Percentiles rank a stretch among this genome's conserved stretches.
phyloP scores from a whole-genome alignment of 1,284 basidiomycete species.

The Austroboletus niveus region DNA sequence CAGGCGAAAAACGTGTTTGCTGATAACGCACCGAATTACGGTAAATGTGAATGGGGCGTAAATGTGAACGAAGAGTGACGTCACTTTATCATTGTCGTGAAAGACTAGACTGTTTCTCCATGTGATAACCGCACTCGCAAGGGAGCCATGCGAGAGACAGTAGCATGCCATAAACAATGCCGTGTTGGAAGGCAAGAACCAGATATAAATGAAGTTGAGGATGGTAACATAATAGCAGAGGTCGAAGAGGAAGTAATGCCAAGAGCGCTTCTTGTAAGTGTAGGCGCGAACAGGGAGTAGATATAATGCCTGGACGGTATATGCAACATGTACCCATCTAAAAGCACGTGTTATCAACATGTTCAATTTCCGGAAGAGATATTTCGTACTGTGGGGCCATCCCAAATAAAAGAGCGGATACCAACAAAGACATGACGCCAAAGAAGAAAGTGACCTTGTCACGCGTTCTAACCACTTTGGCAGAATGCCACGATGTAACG shows the following conservation, averaged over 20 bases:
- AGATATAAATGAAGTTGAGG: conserved; percentile 86
- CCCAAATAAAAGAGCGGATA: conserved; percentile 81
- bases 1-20: background rate
- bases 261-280: conserved; percentile 82
- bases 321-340: conserved; percentile 77
- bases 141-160: conserved; percentile 82
- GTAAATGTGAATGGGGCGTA: conserved; percentile 86
- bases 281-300: conserved; percentile 82
- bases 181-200: conserved; percentile 74
- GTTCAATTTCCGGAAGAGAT: background rate
- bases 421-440: conserved; percentile 85
- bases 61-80: conserved; percentile 87
- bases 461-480: conserved; percentile 87
- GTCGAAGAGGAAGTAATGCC: conserved; percentile 95
- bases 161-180: conserved; percentile 85
- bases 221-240: conserved; percentile 89
- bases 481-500: conserved; percentile 80
- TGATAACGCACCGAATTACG: conserved; percentile 69
- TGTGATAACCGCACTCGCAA: conserved; percentile 92
- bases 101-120: conserved; percentile 98
- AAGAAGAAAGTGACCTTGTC: conserved; percentile 92
- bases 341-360: conserved; percentile 10
- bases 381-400: conserved; percentile 70
- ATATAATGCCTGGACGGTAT: conserved; percentile 72
- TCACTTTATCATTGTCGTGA: conserved; percentile 92